phyloP scores from a whole-genome alignment of 768 basidiomycete genomes.

The Sutorius australiensis region DNA sequence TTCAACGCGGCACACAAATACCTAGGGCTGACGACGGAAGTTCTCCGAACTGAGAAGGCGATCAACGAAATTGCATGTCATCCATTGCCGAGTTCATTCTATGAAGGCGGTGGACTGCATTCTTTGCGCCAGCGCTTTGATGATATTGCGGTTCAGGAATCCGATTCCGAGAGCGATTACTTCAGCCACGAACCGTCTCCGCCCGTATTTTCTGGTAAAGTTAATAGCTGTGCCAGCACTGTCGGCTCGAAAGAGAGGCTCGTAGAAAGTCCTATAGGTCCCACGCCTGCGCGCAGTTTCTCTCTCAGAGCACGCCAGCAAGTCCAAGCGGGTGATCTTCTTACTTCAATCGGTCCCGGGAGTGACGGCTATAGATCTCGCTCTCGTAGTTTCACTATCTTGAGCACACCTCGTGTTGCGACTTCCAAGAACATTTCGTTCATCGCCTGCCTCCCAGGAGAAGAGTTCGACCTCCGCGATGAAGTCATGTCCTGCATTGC shows the following conservation, averaged over 20 bases:
- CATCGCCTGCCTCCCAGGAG: slow-evolving; percentile 35
- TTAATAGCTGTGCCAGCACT: slow-evolving; percentile 10
- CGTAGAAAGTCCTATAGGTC: slow-evolving; percentile 22
- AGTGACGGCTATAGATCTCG: slow-evolving; percentile 45
- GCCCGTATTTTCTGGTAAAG: slow-evolving; percentile 17
- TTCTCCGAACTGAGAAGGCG: slow-evolving; percentile 92
- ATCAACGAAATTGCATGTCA: slow-evolving; percentile 98
- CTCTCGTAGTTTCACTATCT: slow-evolving; percentile 45
- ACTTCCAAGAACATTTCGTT: slow-evolving; percentile 26
- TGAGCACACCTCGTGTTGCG: slow-evolving; percentile 47
- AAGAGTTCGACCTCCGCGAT: slow-evolving; percentile 91
- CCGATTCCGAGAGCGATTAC: slow-evolving; percentile 58
- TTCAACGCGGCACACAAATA: slow-evolving; percentile 98
- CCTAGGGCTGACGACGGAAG: slow-evolving; percentile 90
- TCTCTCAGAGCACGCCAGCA: slow-evolving; percentile 40
- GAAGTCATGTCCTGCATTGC: slow-evolving; percentile 98
- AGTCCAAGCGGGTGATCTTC: slow-evolving; percentile 76
- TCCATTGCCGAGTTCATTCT: slow-evolving; percentile 87
- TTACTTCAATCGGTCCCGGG: slow-evolving; percentile 50
- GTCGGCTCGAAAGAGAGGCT: slow-evolving; percentile 22
- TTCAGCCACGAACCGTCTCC: slow-evolving; percentile 35
- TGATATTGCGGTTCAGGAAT: slow-evolving; percentile 40
- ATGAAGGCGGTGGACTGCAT: slow-evolving; percentile 87
- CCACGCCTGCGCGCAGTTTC: slow-evolving; percentile 19
- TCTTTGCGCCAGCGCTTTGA: slow-evolving; percentile 90